Evolutionary conservation across 305 asterid genomes (phyloP).

Genomic region (Lippia alba): DNA sequence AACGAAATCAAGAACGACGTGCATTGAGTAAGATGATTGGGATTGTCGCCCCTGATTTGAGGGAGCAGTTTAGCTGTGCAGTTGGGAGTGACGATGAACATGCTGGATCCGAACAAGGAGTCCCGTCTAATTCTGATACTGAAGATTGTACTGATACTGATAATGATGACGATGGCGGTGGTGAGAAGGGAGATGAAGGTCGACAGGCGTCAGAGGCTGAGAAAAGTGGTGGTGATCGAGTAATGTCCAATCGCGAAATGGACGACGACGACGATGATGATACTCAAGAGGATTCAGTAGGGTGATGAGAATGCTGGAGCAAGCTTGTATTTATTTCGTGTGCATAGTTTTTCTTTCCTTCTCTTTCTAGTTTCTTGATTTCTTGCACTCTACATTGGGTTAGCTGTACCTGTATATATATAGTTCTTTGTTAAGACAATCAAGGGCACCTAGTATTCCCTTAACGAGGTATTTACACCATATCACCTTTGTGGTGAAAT

Average conservation of each 20-base stretch:
- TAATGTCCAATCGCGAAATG: constrained; percentile 45
- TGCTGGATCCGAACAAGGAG: constrained; percentile 49
- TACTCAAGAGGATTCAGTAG: constrained; percentile 63
- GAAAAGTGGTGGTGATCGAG: constrained; percentile 49
- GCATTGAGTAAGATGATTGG: constrained; percentile 79
- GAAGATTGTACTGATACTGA: constrained; percentile 56
- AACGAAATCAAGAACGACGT: constrained; percentile 55
- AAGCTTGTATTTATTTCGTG: background rate
- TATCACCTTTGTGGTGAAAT: too few relatives aligned
- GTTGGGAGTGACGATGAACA: constrained; percentile 51
- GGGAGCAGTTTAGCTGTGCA: constrained; percentile 69
- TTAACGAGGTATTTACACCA: too few relatives aligned
- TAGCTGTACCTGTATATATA: background rate
- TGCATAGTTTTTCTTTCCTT: background rate
- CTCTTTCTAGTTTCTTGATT: background rate
- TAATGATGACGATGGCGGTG: constrained; percentile 11
- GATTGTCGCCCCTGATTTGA: constrained; percentile 72
- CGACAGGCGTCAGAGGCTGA: constrained; percentile 64
- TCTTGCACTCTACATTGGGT: background rate
- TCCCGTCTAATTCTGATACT: constrained; percentile 59
- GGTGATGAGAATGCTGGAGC: constrained; percentile 34
- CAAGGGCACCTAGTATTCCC: background rate
- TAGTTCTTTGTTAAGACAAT: background rate
- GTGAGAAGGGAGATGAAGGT: constrained; percentile 28
- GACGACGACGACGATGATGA: constrained; percentile 66